phyloP scores from a whole-genome alignment of 2,329 filamentous ascomycete genomes.

The Myriosclerotinia curreyana region DNA sequence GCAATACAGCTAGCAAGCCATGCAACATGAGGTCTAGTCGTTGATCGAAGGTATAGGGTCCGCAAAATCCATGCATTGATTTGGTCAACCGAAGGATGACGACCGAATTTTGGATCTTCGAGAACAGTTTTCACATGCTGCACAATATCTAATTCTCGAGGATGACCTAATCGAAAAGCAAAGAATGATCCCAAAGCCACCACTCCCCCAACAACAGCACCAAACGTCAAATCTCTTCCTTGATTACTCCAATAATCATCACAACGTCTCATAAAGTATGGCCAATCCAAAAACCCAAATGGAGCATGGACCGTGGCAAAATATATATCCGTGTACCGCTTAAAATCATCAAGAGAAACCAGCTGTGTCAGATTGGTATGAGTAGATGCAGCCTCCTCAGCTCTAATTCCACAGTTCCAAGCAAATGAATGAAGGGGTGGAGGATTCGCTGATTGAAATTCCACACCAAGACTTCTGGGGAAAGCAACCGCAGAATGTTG shows the following conservation, averaged over 20 bases:
- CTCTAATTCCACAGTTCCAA: conserved; percentile 40
- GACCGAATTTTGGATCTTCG: conserved; percentile 24
- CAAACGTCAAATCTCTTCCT: conserved; percentile 37
- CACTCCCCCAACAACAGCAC: conserved; percentile 39
- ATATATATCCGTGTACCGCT: conserved; percentile 34
- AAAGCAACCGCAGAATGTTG: conserved; percentile 39
- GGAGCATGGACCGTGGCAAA: conserved; percentile 36
- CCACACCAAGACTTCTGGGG: conserved; percentile 38
- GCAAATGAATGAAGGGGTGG: conserved; percentile 43
- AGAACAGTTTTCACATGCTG: conserved; percentile 32
- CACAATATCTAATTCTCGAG: conserved; percentile 35
- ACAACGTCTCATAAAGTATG: conserved; percentile 32
- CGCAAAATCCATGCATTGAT: conserved; percentile 33
- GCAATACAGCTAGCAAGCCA: conserved; percentile 36
- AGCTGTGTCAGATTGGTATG: conserved; percentile 30
- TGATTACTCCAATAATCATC: conserved; percentile 38
- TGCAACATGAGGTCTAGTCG: conserved; percentile 34
- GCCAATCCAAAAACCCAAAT: conserved; percentile 39
- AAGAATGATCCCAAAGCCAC: conserved; percentile 41
- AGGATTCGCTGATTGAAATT: conserved; percentile 38
- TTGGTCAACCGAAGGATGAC: conserved; percentile 27
- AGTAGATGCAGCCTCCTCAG: conserved; percentile 28
- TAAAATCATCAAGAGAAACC: conserved; percentile 17
- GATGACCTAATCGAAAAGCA: conserved; percentile 28
- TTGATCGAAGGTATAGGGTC: conserved; percentile 34